Conservation (phyloP, 345 rosid species). For the Lepidium didymum region DNA sequence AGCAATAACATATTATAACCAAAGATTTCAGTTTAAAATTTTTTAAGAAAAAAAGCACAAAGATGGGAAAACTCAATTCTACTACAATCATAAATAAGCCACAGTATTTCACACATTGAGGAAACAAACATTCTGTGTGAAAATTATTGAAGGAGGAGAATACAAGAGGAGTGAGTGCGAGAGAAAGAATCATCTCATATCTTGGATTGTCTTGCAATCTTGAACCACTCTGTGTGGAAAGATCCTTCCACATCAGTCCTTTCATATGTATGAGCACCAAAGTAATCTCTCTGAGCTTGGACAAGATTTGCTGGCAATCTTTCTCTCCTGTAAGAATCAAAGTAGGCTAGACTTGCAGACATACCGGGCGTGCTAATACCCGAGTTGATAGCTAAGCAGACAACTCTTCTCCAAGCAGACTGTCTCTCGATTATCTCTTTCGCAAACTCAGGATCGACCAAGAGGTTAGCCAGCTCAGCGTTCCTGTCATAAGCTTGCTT, state of each 20-base stretch:
- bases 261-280: slow-evolving; percentile 98
- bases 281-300: slow-evolving; percentile 95
- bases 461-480: slow-evolving; percentile 73
- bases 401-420: slow-evolving; percentile 94
- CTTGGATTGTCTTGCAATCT: slow-evolving; percentile 68
- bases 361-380: slow-evolving; percentile 93
- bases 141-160: slow-evolving; percentile 20
- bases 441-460: slow-evolving; percentile 94
- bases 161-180: not conserved
- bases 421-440: slow-evolving; percentile 89
- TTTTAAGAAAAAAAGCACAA: not conserved
- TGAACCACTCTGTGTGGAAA: slow-evolving; percentile 98
- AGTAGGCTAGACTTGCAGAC: slow-evolving; percentile 94
- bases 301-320: slow-evolving; percentile 90
- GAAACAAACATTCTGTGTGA: slow-evolving; percentile 9
- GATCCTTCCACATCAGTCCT: slow-evolving; percentile 84
- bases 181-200: slow-evolving; percentile 8
- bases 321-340: slow-evolving; percentile 78
- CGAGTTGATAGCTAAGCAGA: slow-evolving; percentile 74
- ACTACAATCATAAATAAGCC: slow-evolving; percentile 10
- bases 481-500: slow-evolving; percentile 95
- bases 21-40: not conserved
- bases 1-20: not conserved
- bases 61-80: not conserved
- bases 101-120: not conserved